Evolutionary conservation across 768 basidiomycete genomes (phyloP), one percentile per base, ranked within the genome.

Genomic region (Serendipita vermifera): DNA sequence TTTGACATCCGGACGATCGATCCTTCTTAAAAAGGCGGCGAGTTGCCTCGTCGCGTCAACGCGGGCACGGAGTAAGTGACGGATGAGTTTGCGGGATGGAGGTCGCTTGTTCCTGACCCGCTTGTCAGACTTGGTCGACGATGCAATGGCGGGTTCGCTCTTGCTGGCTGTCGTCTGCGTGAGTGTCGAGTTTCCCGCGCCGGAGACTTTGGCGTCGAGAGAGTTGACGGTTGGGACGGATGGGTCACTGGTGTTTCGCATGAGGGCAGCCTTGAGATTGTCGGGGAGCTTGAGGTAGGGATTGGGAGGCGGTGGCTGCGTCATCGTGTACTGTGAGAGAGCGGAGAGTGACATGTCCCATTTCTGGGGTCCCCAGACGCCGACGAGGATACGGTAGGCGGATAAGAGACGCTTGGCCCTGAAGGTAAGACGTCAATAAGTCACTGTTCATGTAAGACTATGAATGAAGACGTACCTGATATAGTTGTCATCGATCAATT

Each of bases 341-440:
- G 85, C 80, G n/a, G 78, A 65, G 24, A 86, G 67, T 3, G 87
- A 78, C 39, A 93, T 72, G 61, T 96, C 93, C 82, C 83, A 88
- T 40, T 71, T 73, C 66, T 79, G 82, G 3, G 93, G 92, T 0
- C 78, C 77, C 96, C 96, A 98, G 11, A 98, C 81, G 5, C 93
- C 96, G 60, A 97, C 79, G 13, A 99, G 77, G n/a, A 96, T 82
- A 55, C 90, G 83, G 92, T 94, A 99, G n/a, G 92, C 82, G 3
- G 93, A 88, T 15, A 85, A 75, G 46, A 94, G 77, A 38, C 86
- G 87, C 69, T 92, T 94, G 48, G 82, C 79, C 29, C 91, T 91
- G 29, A 26, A 43, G 11, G 24, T 11, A 15, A 64, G 58, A 35
- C 11, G 58, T 62, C 60, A 59, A 58, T 54, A 62, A 60, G 58